Evolutionary conservation across 805 yeast species (phyloP).

Genomic region (Sugiyamaella floridensis): DNA sequence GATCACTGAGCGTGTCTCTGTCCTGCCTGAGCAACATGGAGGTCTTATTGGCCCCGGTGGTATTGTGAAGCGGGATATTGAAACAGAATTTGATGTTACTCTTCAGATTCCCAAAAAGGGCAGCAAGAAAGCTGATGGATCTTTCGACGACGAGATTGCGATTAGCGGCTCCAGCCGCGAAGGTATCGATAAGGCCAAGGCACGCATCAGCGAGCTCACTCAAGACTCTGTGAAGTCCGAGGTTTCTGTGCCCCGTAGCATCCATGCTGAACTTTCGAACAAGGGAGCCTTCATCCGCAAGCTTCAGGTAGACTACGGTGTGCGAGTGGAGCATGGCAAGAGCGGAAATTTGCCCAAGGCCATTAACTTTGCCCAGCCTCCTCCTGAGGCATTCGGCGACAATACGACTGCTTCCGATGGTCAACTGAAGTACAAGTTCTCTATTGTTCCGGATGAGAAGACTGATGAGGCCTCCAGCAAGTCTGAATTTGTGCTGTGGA

Average conservation of each 20-base stretch:
- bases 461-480: background rate
- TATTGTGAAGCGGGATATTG: constrained; percentile 59
- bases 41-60: constrained; percentile 80
- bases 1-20: constrained; percentile 23
- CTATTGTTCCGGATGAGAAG: constrained; percentile 32
- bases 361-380: constrained; percentile 40
- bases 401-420: constrained; percentile 32
- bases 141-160: constrained; percentile 41
- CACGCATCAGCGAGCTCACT: constrained; percentile 52
- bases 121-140: constrained; percentile 13
- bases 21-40: constrained; percentile 70
- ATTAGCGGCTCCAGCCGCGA: constrained; percentile 58
- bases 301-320: constrained; percentile 45
- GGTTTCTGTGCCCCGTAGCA: constrained; percentile 49
- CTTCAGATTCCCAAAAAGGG: constrained; percentile 59
- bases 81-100: constrained; percentile 57
- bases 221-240: constrained; percentile 49
- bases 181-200: constrained; percentile 54
- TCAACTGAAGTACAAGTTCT: constrained; percentile 38
- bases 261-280: constrained; percentile 58
- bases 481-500: constrained; percentile 1
- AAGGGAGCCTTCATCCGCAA: constrained; percentile 56
- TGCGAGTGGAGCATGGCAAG: constrained; percentile 53
- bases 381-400: constrained; percentile 32
- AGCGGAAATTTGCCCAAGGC: constrained; percentile 31